A percentile compares a stretch with the other conserved stretches of the same genome.
Evolutionary conservation across 257 asterid species (phyloP).

Genomic region (Solanum ahanhuiri): DNA sequence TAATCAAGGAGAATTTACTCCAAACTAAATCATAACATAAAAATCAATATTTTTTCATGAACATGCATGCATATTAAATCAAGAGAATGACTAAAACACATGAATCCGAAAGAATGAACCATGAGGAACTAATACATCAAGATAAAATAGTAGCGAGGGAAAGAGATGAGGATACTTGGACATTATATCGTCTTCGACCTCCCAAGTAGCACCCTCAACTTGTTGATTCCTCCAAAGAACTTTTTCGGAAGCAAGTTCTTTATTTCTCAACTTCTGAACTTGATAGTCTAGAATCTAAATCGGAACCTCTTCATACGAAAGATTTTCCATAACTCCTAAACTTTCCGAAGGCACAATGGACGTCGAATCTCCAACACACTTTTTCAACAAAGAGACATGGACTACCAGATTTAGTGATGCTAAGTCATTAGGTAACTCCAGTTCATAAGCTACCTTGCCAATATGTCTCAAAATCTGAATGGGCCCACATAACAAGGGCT

Average conservation of each 20-base stretch:
- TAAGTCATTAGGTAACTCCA: not conserved
- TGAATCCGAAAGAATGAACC: not conserved
- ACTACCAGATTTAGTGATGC: not conserved
- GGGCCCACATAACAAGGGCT: not conserved
- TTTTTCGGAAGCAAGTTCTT: not conserved
- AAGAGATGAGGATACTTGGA: not conserved
- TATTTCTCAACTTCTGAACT: not conserved
- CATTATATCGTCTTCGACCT: no score
- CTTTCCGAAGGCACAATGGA: not conserved
- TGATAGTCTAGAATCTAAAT: not conserved
- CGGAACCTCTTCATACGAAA: not conserved
- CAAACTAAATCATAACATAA: not conserved
- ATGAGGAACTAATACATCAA: not conserved
- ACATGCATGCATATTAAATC: not conserved
- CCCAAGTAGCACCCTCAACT: not conserved
- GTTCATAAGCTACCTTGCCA: not conserved
- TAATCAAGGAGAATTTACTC: not conserved
- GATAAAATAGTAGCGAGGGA: not conserved
- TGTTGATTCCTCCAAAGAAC: not conserved
- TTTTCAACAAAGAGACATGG: not conserved
- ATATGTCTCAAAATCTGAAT: not conserved
- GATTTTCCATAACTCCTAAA: no score
- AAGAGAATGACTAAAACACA: not conserved
- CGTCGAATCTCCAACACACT: not conserved
- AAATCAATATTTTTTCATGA: not conserved